Evolutionary conservation across 257 asterid genomes (phyloP).

Genomic region (Lantana camara): DNA sequence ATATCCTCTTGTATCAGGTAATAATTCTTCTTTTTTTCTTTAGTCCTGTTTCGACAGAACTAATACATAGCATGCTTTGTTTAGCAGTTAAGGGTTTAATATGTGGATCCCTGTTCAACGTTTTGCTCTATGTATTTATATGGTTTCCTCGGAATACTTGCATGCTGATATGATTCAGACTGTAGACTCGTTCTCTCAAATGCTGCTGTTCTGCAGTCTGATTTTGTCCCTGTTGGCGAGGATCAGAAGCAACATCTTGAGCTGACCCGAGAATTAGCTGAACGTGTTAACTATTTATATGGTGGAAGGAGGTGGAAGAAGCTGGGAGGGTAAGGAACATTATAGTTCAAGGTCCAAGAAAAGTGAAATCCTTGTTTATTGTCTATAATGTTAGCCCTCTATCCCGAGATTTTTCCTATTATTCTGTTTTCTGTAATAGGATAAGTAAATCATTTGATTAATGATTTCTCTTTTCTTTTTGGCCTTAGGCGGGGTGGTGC

Average conservation of each 20-base stretch:
- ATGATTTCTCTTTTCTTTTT: constrained; percentile 35
- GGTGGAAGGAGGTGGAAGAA: constrained; percentile 99
- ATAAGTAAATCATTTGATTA: constrained; percentile 39
- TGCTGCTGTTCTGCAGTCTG: constrained; percentile 74
- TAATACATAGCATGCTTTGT: neutral
- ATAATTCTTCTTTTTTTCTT: constrained; percentile 16
- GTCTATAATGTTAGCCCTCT: constrained; percentile 23
- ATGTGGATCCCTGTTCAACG: constrained; percentile 4
- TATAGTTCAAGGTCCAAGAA: constrained; percentile 13
- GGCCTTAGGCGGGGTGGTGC: constrained; percentile 84
- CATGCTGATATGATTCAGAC: constrained; percentile 13
- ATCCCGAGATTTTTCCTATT: constrained; percentile 25
- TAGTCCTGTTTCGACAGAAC: neutral
- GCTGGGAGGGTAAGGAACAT: constrained; percentile 84
- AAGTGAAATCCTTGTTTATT: constrained; percentile 12
- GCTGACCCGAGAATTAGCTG: constrained; percentile 91
- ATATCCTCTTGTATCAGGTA: constrained; percentile 93
- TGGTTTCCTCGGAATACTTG: neutral
- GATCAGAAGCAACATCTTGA: constrained; percentile 98
- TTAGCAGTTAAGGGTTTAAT: constrained; percentile 2
- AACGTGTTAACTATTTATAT: constrained; percentile 80
- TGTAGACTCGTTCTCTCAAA: constrained; percentile 42
- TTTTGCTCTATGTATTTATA: neutral
- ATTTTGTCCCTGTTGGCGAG: constrained; percentile 97
- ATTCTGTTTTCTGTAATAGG: constrained; percentile 30